Evolutionary conservation across 305 asterid genomes (phyloP), one percentile per base, ranked within the genome.

Genomic region (Nicotiana rustica): DNA sequence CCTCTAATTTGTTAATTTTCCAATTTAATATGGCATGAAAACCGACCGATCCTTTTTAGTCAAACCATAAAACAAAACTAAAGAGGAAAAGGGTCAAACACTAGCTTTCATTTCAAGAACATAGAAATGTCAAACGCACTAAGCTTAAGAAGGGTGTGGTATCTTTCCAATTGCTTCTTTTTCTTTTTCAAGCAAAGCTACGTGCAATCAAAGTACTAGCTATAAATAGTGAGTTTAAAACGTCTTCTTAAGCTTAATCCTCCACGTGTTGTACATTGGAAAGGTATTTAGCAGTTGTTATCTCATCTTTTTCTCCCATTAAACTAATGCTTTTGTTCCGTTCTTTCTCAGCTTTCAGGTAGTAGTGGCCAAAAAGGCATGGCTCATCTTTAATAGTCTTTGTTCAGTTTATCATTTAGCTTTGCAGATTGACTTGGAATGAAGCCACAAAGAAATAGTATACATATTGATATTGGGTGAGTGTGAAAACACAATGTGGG

Each of bases 401-500:
- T 14, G 61, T 75, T 44, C 77, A 81, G 69, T 79, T 73, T 83
- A 71, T 83, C 81, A 49, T 33, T 49, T 77, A 62, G 47, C 57
- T 67, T 68, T 62, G 83, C 47, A 70, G 66, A 47, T 80, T 76
- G 49, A 35, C 19, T 36, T 59, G 41, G 78, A 18, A 64, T 80
- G 36, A 15, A 79, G 82, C 80, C 75, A 73, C 19, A 35, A 13
- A 66, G 78, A 82, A 49, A 81, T 64, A 0, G 29, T 25, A 83
- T 77, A 52, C 65, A 64, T 68, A 62, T 67, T 69, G 84, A 64
- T 68, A 62, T 67, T 69, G 84, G 69, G 69, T 81, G 84, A 73
- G 84, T 66, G 71, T n/a, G 87, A 67, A 65, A 62, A 84, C 81
- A 80, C 79, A 82, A 82, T 68, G 88, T 85, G 88, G 88, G 80